Evolutionary conservation across 257 asterid species (phyloP).

Genomic region (Mentha longifolia): DNA sequence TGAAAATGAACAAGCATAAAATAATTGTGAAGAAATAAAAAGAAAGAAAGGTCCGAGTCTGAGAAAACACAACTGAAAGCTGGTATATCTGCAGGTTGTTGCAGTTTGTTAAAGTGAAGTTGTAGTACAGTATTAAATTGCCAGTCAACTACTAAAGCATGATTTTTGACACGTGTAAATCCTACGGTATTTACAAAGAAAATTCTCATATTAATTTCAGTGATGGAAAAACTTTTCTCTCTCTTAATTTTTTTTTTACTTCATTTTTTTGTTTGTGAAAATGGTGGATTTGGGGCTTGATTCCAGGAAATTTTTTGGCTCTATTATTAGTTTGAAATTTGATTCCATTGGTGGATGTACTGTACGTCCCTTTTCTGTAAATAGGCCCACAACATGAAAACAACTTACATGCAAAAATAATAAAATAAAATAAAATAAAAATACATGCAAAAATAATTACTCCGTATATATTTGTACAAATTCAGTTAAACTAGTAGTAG

Average conservation of each 20-base stretch:
- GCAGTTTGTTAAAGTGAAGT: constrained; percentile 11
- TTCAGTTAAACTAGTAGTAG: background rate
- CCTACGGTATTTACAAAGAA: background rate
- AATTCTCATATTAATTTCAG: constrained; percentile 36
- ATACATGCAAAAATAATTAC: constrained; percentile 19
- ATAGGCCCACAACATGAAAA: constrained; percentile 28
- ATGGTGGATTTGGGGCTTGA: constrained; percentile 43
- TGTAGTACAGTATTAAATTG: constrained; percentile 18
- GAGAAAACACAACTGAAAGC: constrained; percentile 36
- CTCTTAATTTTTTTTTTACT: constrained; percentile 24
- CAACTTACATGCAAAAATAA: background rate
- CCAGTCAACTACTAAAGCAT: constrained; percentile 60
- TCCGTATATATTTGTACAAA: background rate
- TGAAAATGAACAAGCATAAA: constrained; percentile 23
- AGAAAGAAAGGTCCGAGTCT: background rate
- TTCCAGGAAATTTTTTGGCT: constrained; percentile 49
- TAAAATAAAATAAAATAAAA: too few relatives aligned
- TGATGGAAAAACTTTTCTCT: constrained; percentile 28
- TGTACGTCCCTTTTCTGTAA: constrained; percentile 32
- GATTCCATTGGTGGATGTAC: constrained; percentile 33
- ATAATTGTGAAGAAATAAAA: background rate
- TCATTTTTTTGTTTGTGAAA: constrained; percentile 39
- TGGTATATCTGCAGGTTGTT: constrained; percentile 38
- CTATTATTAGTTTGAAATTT: constrained; percentile 31
- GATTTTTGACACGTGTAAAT: constrained; percentile 53